phyloP scores from a whole-genome alignment of 2,329 filamentous ascomycete genomes.

The Calonectria hongkongensis region DNA sequence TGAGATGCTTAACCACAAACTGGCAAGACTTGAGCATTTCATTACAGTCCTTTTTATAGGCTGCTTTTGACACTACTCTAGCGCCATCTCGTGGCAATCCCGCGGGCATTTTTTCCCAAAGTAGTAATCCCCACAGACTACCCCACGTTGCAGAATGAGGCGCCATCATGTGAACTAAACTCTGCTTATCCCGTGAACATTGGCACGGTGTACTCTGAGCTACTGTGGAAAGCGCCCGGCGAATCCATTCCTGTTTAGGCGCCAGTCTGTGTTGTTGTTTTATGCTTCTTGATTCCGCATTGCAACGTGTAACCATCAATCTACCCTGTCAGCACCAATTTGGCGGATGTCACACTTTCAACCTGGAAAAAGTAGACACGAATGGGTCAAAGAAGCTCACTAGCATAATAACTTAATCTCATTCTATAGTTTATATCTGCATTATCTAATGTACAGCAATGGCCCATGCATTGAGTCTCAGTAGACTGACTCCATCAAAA shows the following conservation, averaged over 20 bases:
- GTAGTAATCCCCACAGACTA: slow-evolving; percentile 24
- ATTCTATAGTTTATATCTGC: neutral
- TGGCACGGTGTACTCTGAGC: neutral
- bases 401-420: neutral
- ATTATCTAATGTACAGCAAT: neutral
- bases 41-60: slow-evolving; percentile 32
- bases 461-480: neutral
- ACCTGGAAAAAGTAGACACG: neutral
- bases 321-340: neutral
- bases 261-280: neutral
- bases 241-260: slow-evolving; percentile 15
- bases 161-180: slow-evolving; percentile 21
- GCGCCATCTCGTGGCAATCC: neutral
- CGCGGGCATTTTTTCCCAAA: slow-evolving; percentile 31
- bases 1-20: no score
- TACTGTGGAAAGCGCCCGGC: neutral
- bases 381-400: neutral
- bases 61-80: neutral
- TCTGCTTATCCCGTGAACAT: slow-evolving; percentile 2
- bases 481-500: slow-evolving; percentile 33
- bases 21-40: neutral
- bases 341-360: neutral
- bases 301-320: slow-evolving; percentile 1
- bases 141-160: slow-evolving; percentile 20
- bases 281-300: neutral